phyloP scores from a whole-genome alignment of 2,329 filamentous ascomycete species.

The Rachicladosporium sp. region DNA sequence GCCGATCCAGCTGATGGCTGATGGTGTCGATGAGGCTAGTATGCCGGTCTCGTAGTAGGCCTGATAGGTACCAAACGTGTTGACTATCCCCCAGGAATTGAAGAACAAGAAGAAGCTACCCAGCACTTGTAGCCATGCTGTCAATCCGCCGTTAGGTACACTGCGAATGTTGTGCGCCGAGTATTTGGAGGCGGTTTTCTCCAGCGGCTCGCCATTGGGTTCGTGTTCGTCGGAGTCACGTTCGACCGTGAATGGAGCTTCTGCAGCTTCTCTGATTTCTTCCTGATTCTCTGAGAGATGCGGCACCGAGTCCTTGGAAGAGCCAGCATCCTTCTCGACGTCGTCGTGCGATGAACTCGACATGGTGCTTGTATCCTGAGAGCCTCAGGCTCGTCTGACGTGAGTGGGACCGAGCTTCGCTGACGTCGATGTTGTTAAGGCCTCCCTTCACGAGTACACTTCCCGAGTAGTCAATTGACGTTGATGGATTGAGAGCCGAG shows the following conservation, averaged over 20 bases:
- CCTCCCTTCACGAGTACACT: no score
- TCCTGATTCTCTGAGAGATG: slow-evolving; percentile 8
- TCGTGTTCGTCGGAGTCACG: slow-evolving; percentile 1
- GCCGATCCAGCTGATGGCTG: slow-evolving; percentile 37
- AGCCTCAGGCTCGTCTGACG: no score
- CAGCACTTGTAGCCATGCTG: slow-evolving; percentile 37
- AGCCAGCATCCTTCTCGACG: slow-evolving; percentile 4
- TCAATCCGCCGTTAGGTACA: slow-evolving; percentile 35
- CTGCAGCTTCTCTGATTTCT: slow-evolving; percentile 8
- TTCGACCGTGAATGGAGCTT: slow-evolving; percentile 9
- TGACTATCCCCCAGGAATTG: slow-evolving; percentile 36
- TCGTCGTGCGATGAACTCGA: slow-evolving; percentile 5
- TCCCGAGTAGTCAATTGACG: no score
- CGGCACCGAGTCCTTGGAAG: neutral
- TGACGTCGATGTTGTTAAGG: no score
- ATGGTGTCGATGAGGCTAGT: slow-evolving; percentile 27
- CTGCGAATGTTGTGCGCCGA: slow-evolving; percentile 30
- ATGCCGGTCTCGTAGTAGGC: slow-evolving; percentile 35
- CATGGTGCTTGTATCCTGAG: neutral
- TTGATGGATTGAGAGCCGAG: no score
- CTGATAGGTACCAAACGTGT: slow-evolving; percentile 36
- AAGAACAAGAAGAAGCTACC: slow-evolving; percentile 37
- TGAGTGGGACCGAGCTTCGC: no score
- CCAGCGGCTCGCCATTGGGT: neutral
- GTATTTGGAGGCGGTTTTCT: slow-evolving; percentile 11